Percentiles rank a stretch among this genome's conserved stretches.
Conservation (phyloP, 1,284 basidiomycete species). For the Pulchroboletus neoregius region DNA sequence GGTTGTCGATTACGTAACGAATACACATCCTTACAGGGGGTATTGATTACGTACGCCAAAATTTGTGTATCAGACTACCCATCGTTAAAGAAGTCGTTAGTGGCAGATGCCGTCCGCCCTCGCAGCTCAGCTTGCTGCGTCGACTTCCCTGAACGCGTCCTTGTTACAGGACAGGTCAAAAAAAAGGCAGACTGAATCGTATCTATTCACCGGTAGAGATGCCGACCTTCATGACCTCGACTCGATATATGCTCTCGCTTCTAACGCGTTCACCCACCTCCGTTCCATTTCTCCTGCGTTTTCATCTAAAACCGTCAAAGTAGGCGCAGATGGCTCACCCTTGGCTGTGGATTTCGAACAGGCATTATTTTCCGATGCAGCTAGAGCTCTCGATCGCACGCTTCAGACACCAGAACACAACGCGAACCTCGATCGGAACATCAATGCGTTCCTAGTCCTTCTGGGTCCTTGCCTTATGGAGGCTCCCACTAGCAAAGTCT, state of each 20-base stretch:
- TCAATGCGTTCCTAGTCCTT: constrained; percentile 65
- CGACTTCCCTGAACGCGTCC: constrained; percentile 76
- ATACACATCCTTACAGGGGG: too few species aligned
- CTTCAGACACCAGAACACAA: constrained; percentile 67
- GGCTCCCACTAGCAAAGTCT: constrained; percentile 76
- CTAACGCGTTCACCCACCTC: constrained; percentile 81
- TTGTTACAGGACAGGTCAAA: constrained; percentile 67
- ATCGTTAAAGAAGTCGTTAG: too few species aligned
- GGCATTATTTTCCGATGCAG: constrained; percentile 78
- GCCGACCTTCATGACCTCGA: constrained; percentile 84
- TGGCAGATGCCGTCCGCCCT: constrained; percentile 70
- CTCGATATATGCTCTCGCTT: constrained; percentile 79
- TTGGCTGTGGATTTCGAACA: constrained; percentile 59
- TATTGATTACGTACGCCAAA: constrained; percentile 14
- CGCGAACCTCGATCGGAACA: constrained; percentile 52
- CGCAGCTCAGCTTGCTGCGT: constrained; percentile 78
- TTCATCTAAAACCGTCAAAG: constrained; percentile 13
- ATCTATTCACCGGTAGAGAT: constrained; percentile 83
- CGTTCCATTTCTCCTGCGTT: constrained; percentile 60
- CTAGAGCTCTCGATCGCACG: constrained; percentile 80
- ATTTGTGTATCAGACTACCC: too few species aligned
- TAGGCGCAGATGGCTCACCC: constrained; percentile 15
- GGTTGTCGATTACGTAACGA: neutral
- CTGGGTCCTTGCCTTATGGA: constrained; percentile 83
- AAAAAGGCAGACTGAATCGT: constrained; percentile 61